Conservation (phyloP, 768 basidiomycete genomes). For the Xerocomellus chrysenteron region DNA sequence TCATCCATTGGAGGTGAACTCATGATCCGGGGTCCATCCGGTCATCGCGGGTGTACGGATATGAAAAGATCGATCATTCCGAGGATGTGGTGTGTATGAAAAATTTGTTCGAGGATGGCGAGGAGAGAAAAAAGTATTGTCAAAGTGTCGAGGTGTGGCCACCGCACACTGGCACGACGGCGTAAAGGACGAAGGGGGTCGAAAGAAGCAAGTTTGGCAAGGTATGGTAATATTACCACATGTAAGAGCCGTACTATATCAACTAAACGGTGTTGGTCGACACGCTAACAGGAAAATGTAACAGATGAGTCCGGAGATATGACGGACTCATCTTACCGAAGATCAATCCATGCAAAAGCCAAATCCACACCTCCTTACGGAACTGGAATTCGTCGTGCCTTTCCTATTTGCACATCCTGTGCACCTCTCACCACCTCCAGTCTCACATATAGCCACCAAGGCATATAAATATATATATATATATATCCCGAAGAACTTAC, state of each 20-base stretch:
- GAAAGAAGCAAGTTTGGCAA: constrained; percentile 16
- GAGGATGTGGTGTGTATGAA: constrained; percentile 12
- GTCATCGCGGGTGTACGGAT: constrained; percentile 33
- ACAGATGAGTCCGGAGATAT: constrained; percentile 31
- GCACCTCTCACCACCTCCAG: constrained; percentile 3
- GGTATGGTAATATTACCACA: constrained; percentile 10
- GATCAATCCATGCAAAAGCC: constrained; percentile 34
- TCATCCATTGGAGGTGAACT: constrained; percentile 3
- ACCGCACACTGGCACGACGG: neutral
- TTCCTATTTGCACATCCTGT: constrained; percentile 11
- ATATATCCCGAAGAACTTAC: constrained; percentile 16
- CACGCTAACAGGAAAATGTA: constrained; percentile 5
- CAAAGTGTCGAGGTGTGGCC: constrained; percentile 1
- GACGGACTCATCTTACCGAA: constrained; percentile 30
- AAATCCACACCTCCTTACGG: constrained; percentile 33
- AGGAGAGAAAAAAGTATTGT: neutral
- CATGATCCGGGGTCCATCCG: constrained; percentile 34
- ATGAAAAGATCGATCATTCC: constrained; percentile 28
- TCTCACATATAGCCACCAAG: neutral
- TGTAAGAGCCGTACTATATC: constrained; percentile 19
- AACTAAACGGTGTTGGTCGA: constrained; percentile 4
- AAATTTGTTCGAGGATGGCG: constrained; percentile 19
- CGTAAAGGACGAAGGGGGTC: neutral
- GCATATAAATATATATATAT: constrained; percentile 10
- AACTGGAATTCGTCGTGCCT: constrained; percentile 29